phyloP scores from a whole-genome alignment of 2,329 filamentous ascomycete genomes.

The Furcasterigmium sp. region DNA sequence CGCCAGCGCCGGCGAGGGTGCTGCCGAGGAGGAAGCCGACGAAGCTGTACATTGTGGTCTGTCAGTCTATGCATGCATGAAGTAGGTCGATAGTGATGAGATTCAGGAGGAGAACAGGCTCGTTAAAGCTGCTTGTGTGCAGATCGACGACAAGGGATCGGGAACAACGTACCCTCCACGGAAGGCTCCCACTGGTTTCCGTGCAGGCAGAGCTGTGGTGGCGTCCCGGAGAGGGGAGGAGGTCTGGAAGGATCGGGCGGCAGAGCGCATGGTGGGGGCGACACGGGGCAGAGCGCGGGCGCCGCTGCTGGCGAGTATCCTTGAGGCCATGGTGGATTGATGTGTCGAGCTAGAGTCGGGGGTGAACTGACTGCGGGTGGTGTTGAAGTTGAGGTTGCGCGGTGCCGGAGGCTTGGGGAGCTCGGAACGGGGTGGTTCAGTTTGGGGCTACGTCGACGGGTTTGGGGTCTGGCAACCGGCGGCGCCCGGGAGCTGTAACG shows the following conservation, averaged over 20 bases:
- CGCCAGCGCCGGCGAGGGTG: constrained; percentile 69
- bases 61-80: too few relatives aligned
- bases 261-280: constrained; percentile 19
- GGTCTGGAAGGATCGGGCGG: constrained; percentile 43
- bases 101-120: background rate
- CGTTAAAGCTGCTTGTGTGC: too few relatives aligned
- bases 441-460: constrained; percentile 1
- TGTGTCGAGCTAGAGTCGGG: constrained; percentile 1
- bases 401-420: constrained; percentile 2
- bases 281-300: constrained; percentile 27
- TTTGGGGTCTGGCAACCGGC: background rate
- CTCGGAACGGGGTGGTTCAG: constrained; percentile 1
- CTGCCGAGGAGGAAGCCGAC: constrained; percentile 89
- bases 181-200: constrained; percentile 56
- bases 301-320: constrained; percentile 32
- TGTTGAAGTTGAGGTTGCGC: background rate
- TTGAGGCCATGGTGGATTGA: constrained; percentile 38
- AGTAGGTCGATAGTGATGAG: constrained; percentile 3
- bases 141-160: background rate
- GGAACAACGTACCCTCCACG: constrained; percentile 49
- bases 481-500: background rate
- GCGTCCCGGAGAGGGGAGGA: constrained; percentile 38
- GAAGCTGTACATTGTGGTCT: constrained; percentile 65
- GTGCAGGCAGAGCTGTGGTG: constrained; percentile 44
- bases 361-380: constrained; percentile 2